A percentile compares a stretch with the other conserved stretches of the same genome.
Evolutionary conservation across 768 basidiomycete species (phyloP).

Genomic region (Royoungia palumana): DNA sequence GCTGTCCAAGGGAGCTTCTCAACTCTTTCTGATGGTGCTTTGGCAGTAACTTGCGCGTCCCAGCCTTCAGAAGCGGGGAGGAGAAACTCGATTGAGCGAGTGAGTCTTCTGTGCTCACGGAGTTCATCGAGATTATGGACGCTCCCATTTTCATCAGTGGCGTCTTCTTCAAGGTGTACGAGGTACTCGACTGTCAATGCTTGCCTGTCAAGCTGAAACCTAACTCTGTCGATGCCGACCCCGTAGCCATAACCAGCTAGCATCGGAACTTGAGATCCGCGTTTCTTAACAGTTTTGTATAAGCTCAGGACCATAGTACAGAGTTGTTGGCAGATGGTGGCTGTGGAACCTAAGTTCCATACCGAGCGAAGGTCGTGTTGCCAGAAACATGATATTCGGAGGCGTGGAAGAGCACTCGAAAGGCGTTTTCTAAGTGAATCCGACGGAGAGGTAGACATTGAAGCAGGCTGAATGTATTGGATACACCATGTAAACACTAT

Average conservation of each 20-base stretch:
- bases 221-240: conserved; percentile 72
- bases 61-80: conserved; percentile 76
- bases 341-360: conserved; percentile 73
- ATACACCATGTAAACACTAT: conserved; percentile 93
- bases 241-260: conserved; percentile 77
- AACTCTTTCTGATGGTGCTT: conserved; percentile 68
- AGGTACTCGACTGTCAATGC: conserved; percentile 81
- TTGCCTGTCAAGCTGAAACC: conserved; percentile 80
- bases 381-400: conserved; percentile 91
- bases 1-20: conserved; percentile 73
- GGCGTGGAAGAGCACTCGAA: conserved; percentile 33
- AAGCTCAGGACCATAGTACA: conserved; percentile 82
- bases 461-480: conserved; percentile 53
- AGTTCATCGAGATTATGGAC: conserved; percentile 60
- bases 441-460: conserved; percentile 32
- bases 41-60: conserved; percentile 79
- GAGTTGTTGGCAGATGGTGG: conserved; percentile 71
- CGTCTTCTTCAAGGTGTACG: conserved; percentile 64
- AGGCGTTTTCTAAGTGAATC: conserved; percentile 33
- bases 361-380: conserved; percentile 88
- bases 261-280: conserved; percentile 71
- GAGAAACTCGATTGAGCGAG: conserved; percentile 77
- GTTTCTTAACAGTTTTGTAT: conserved; percentile 74
- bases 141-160: conserved; percentile 16
- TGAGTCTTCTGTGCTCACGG: conserved; percentile 66